A percentile compares a stretch with the other conserved stretches of the same genome.
These are phyloP conservation scores for Flaveria linearis DNA, from an alignment of 129 eudicot genomes.

Conservation along the genomic window DNA sequence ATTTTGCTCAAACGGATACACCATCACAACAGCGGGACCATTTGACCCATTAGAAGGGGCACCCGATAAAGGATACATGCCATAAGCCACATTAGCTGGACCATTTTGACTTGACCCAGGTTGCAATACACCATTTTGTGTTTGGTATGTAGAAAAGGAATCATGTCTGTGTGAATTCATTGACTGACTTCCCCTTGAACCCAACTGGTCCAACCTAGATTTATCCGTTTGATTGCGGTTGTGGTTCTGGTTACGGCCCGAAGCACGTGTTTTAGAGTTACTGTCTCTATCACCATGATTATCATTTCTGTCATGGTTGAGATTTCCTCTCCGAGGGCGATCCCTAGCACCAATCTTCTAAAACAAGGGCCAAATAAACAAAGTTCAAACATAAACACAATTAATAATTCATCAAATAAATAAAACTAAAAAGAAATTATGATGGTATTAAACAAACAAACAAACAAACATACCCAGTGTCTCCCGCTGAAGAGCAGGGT, in stretches of 20 bases:
- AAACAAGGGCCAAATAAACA: constrained; percentile 16
- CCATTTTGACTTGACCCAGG: constrained; percentile 59
- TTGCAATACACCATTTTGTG: constrained; percentile 62
- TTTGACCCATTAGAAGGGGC: constrained; percentile 59
- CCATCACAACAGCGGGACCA: constrained; percentile 61
- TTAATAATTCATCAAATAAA: not conserved
- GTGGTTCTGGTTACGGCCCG: constrained; percentile 59
- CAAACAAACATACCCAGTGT: no score
- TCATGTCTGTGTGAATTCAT: constrained; percentile 64
- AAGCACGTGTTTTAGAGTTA: constrained; percentile 64
- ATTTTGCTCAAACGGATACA: constrained; percentile 78
- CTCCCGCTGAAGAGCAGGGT: no score
- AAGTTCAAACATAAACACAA: constrained; percentile 5
- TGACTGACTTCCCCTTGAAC: constrained; percentile 51
- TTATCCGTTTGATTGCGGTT: constrained; percentile 68
- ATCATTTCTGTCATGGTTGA: constrained; percentile 70
- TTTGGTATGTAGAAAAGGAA: constrained; percentile 55
- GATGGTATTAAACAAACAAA: not conserved
- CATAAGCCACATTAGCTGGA: constrained; percentile 52
- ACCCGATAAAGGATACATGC: constrained; percentile 70
- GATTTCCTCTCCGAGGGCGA: constrained; percentile 69
- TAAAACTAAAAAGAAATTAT: constrained; percentile 7
- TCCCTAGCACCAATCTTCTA: constrained; percentile 75
- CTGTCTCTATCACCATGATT: constrained; percentile 61
- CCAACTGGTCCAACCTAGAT: constrained; percentile 56